phyloP scores from a whole-genome alignment of 352 stramenopile species.

The Globisporangium orthogonon region DNA sequence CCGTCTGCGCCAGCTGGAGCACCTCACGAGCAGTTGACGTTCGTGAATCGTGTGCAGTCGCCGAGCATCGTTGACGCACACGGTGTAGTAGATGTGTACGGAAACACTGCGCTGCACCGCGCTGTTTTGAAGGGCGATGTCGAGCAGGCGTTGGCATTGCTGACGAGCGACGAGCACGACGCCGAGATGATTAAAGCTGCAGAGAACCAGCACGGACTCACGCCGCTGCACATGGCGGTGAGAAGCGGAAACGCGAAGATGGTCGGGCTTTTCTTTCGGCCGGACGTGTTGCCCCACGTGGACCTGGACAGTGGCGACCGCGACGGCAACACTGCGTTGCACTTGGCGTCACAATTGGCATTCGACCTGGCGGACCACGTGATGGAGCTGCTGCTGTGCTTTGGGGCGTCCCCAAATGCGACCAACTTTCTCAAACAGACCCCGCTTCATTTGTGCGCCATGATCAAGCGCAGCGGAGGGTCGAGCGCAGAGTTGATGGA shows the following conservation, averaged over 20 bases:
- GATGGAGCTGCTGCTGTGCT: constrained; percentile 62
- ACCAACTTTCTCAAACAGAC: constrained; percentile 72
- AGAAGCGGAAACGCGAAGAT: constrained; percentile 52
- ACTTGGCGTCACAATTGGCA: constrained; percentile 53
- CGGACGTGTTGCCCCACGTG: constrained; percentile 62
- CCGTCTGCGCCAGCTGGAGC: not conserved
- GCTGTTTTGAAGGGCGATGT: constrained; percentile 34
- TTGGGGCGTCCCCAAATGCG: constrained; percentile 54
- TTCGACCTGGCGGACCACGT: constrained; percentile 56
- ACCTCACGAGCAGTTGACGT: not conserved
- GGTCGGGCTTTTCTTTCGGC: constrained; percentile 69
- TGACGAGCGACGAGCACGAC: constrained; percentile 28
- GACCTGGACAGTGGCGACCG: constrained; percentile 58
- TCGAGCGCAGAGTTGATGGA: constrained; percentile 46
- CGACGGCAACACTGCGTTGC: constrained; percentile 65
- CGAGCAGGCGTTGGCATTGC: constrained; percentile 40
- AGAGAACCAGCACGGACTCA: constrained; percentile 50
- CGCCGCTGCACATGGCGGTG: constrained; percentile 61
- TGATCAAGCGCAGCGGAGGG: constrained; percentile 47
- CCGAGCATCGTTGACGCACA: not conserved
- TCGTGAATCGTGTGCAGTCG: not conserved
- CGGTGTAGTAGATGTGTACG: constrained; percentile 36
- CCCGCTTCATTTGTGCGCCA: constrained; percentile 60
- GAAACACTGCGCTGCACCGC: constrained; percentile 49
- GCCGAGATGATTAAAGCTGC: constrained; percentile 43